Evolutionary conservation across 1,284 basidiomycete genomes (phyloP), one percentile per base, ranked within the genome.

Genomic region (Phellopilus nigrolimitatus): DNA sequence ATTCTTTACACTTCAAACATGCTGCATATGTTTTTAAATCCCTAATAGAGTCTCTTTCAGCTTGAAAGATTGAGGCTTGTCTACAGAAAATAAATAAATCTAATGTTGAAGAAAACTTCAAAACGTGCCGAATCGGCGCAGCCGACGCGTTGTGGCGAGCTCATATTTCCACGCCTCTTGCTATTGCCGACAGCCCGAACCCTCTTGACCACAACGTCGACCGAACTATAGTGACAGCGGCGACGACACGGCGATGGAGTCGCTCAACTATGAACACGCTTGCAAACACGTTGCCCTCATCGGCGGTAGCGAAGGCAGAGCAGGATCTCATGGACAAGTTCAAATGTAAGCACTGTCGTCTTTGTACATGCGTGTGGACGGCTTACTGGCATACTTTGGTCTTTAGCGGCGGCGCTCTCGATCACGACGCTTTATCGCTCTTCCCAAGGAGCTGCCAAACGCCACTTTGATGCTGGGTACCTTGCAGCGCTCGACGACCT

Each of bases 381-480:
- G 33, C 25, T 22, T 19, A 25, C 24, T 12, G 8, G 15, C 27
- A 24, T 27, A 38, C 21, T 38, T 31, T 51, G 22, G n/a, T n/a
- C 41, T 51, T 49, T 61, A 89, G 86, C 83, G 54, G 86, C 87
- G 57, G 87, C 87, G 0, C 70, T 87, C 44, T 87, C 84, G 64
- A 84, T 90, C 54, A 88, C 87, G n/a, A 88, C 82, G 0, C 75
- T 90, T 25, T 89, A 87, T 64, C 80, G 84, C 56, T 86, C 86
- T 1, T 87, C 86, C 2, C 67, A 82, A 48, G 74, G 80, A 59
- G 80, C 82, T 6, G 83, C 84, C 3, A 88, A 88, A 65, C 74
- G 80, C 30, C 81, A 85, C 0, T 88, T 88, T 68, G 85, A 86
- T 60, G 74, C 81, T 5, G 88, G 87, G 9, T 90, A 90, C 61